phyloP scores from a whole-genome alignment of 2,329 filamentous ascomycete genomes.

The Stagonosporopsis chrysanthemi region DNA sequence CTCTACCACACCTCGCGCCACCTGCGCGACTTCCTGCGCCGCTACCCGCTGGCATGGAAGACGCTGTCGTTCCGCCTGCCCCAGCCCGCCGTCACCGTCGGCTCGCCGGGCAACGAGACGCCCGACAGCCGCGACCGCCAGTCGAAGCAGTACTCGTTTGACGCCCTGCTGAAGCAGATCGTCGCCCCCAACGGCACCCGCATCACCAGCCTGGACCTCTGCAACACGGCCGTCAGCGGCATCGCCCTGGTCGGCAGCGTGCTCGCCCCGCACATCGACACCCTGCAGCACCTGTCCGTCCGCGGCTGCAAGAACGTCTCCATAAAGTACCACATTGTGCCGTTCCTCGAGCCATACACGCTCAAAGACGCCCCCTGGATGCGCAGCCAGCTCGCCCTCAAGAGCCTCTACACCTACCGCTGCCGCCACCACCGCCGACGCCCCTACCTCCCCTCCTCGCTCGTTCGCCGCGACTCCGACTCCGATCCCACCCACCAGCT shows the following conservation, averaged over 20 bases:
- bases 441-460: conserved; percentile 64
- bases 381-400: conserved; percentile 60
- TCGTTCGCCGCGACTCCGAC: conserved; percentile 64
- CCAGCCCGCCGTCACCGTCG: conserved; percentile 48
- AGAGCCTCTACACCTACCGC: conserved; percentile 67
- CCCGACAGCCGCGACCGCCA: conserved; percentile 55
- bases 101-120: conserved; percentile 51
- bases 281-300: conserved; percentile 66
- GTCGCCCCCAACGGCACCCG: conserved; percentile 64
- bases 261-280: conserved; percentile 61
- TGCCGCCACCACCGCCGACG: conserved; percentile 68
- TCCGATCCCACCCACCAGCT: conserved; percentile 68
- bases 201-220: conserved; percentile 64
- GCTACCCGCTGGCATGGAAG: conserved; percentile 68
- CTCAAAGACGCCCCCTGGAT: conserved; percentile 53
- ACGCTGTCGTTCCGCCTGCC: conserved; percentile 65
- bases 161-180: conserved; percentile 64
- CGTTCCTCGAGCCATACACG: conserved; percentile 58
- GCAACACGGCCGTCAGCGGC: conserved; percentile 67
- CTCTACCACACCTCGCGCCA: conserved; percentile 66
- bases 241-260: conserved; percentile 64
- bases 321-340: conserved; percentile 69
- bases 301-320: conserved; percentile 71
- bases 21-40: conserved; percentile 61
- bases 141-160: conserved; percentile 65